These are phyloP conservation scores for Aciculoconidium aculeatum DNA, from an alignment of 805 yeast species.

Conservation along the genomic window DNA sequence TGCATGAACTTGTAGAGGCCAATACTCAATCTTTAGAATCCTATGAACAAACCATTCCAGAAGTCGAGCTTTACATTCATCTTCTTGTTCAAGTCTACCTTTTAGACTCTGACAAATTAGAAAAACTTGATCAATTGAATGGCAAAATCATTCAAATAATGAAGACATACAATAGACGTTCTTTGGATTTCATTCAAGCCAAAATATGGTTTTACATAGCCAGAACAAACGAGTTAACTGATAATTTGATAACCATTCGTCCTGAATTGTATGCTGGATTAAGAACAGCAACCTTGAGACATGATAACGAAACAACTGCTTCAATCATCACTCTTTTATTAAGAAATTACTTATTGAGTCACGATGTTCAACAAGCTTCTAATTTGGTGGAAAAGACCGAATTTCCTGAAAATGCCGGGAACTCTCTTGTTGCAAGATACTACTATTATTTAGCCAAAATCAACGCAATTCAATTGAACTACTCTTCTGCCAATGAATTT, in stretches of 20 bases:
- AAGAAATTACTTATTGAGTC: slow-evolving; percentile 70
- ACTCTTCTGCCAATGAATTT: slow-evolving; percentile 83
- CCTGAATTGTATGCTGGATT: slow-evolving; percentile 66
- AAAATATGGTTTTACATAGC: slow-evolving; percentile 90
- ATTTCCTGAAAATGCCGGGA: slow-evolving; percentile 80
- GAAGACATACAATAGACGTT: slow-evolving; percentile 66
- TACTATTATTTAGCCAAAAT: slow-evolving; percentile 88
- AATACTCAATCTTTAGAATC: slow-evolving; percentile 4
- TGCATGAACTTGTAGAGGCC: slow-evolving; percentile 4
- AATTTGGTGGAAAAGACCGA: slow-evolving; percentile 84
- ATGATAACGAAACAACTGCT: slow-evolving; percentile 88
- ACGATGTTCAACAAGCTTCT: slow-evolving; percentile 82
- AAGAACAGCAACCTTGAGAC: slow-evolving; percentile 86
- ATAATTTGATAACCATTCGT: slow-evolving; percentile 53
- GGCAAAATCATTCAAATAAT: slow-evolving; percentile 46
- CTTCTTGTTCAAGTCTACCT: slow-evolving; percentile 72
- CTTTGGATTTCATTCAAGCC: slow-evolving; percentile 80
- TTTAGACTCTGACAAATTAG: slow-evolving; percentile 53
- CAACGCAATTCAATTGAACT: slow-evolving; percentile 86
- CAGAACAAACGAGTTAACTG: slow-evolving; percentile 64
- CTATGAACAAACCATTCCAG: slow-evolving; percentile 53
- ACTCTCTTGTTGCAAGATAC: slow-evolving; percentile 87
- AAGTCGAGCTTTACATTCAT: slow-evolving; percentile 73
- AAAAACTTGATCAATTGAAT: slow-evolving; percentile 49
- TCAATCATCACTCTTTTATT: slow-evolving; percentile 78